Evolutionary conservation across 257 asterid species (phyloP), one percentile per base, ranked within the genome.

Genomic region (Forsythia viridissima): DNA sequence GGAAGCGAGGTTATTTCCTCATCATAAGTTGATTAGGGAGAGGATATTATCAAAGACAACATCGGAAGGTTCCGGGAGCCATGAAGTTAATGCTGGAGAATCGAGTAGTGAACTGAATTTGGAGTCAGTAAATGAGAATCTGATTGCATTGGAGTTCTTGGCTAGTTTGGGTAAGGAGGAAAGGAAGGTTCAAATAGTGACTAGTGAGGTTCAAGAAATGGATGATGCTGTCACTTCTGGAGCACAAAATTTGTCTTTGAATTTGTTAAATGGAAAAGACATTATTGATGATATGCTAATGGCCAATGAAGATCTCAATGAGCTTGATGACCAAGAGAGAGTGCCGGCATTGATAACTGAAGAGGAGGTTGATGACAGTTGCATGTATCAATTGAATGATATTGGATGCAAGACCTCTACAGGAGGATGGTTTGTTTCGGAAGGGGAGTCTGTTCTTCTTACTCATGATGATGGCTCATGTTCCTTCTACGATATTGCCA

Each of bases 1-100:
- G 59, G 97, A 93, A 80, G 92, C 90, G 0, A 83, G 95, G 46
- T 84, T 93, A 44, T 90, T 91, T 86, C 97, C 97, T 61, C 97
- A 93, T 85, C 92, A 89, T 77, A 93, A 91, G 84, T 81, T 93
- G 85, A 84, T 91, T 4, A 84, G 92, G 57, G 94, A 89, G 42
- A 83, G 97, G 80, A 89, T 84, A 9, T 80, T 85, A 55, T 79
- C 82, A 24, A 91, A 86, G 83, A 57, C 91, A 63, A n/a, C 65
- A 34, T 36, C 43, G 7, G 85, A 68, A 37, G 79, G 79, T 57
- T 67, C 80, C 10, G 81, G 74, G 66, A 46, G 8, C 37, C 44
- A 40, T 61, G 82, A 71, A 70, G 11, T 44, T 0, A 75, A 79
- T 76, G 65, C 48, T 44, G 82, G 37, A 46, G 92, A 80, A 70